Evolutionary conservation across 2,329 filamentous ascomycete species (phyloP).

Genomic region (Acrocalymma vagum): DNA sequence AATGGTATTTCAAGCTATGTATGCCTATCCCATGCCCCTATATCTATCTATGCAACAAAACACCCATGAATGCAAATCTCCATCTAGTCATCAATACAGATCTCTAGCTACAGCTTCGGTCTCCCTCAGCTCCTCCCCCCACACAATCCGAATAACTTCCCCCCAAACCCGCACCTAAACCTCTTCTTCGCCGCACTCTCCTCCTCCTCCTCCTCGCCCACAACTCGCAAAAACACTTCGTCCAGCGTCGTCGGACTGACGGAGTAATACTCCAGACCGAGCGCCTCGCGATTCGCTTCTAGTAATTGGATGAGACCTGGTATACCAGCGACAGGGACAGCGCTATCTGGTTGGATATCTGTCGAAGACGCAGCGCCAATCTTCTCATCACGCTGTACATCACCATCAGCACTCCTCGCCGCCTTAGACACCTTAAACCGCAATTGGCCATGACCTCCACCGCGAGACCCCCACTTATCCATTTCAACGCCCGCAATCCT

Average conservation of each 20-base stretch:
- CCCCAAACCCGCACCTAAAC: too few relatives aligned
- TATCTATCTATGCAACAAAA: too few relatives aligned
- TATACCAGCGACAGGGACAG: constrained; percentile 57
- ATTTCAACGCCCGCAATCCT: constrained; percentile 72
- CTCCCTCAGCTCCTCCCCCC: too few relatives aligned
- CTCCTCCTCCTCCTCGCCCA: constrained; percentile 78
- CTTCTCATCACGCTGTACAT: constrained; percentile 18
- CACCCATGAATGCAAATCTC: too few relatives aligned
- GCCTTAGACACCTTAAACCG: constrained; percentile 78
- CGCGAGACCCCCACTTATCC: constrained; percentile 65
- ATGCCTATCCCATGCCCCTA: too few relatives aligned
- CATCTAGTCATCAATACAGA: too few relatives aligned
- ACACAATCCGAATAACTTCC: too few relatives aligned
- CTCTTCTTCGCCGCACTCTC: constrained; percentile 24
- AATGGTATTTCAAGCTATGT: too few relatives aligned
- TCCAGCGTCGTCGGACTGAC: constrained; percentile 88
- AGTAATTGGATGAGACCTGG: constrained; percentile 75
- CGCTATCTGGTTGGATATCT: too few relatives aligned
- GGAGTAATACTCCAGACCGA: constrained; percentile 86
- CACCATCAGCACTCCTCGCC: constrained; percentile 39
- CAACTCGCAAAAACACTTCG: constrained; percentile 88
- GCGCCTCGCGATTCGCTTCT: constrained; percentile 71
- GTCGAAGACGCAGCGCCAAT: constrained; percentile 11
- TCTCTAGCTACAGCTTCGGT: too few relatives aligned
- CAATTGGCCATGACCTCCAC: constrained; percentile 82